Conservation (phyloP, 1,284 basidiomycete species). For the Cutaneotrichosporon cavernicola region DNA sequence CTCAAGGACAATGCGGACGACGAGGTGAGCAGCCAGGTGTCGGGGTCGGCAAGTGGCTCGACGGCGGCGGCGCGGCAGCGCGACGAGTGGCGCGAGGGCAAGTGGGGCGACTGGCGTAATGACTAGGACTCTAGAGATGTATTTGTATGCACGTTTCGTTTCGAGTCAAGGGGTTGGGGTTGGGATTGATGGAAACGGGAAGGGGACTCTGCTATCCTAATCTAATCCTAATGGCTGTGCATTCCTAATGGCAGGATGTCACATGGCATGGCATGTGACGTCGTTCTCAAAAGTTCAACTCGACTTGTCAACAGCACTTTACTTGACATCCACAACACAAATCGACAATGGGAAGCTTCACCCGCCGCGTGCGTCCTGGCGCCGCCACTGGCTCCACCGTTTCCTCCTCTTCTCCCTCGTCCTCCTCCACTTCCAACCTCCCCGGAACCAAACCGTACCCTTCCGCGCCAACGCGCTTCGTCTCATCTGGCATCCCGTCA, state of each 20-base stretch:
- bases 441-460: constrained; percentile 9
- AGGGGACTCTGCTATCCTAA: too few relatives aligned
- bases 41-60: background rate
- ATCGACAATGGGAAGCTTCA: constrained; percentile 7
- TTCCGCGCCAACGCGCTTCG: constrained; percentile 3
- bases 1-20: constrained; percentile 23
- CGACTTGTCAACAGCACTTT: background rate
- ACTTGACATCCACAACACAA: background rate
- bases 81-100: background rate
- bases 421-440: background rate
- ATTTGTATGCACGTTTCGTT: constrained; percentile 2
- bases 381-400: background rate
- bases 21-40: constrained; percentile 1
- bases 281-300: background rate
- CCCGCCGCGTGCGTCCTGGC: constrained; percentile 2
- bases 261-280: background rate
- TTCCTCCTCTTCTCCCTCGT: background rate
- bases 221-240: too few relatives aligned
- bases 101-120: constrained; percentile 12
- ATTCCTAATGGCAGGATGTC: too few relatives aligned
- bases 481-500: constrained; percentile 79
- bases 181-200: too few relatives aligned
- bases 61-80: background rate
- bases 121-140: constrained; percentile 1
- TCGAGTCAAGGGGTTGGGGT: too few relatives aligned